phyloP scores from a whole-genome alignment of 768 basidiomycete genomes.

The Leccinum olivaceopallidum region DNA sequence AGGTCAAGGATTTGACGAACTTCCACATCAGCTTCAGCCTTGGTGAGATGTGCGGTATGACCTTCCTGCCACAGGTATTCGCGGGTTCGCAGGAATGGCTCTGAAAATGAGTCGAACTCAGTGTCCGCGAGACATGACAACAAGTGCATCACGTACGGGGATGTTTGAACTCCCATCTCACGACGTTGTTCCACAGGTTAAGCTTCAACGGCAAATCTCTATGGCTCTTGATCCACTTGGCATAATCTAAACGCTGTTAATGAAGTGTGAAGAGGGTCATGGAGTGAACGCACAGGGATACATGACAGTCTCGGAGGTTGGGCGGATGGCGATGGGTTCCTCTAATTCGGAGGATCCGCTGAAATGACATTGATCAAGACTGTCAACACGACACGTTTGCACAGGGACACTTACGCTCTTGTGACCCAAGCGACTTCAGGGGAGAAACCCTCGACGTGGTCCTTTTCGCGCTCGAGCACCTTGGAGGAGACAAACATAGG shows the following conservation, averaged over 20 bases:
- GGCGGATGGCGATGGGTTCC: constrained; percentile 96
- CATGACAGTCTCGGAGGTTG: constrained; percentile 99
- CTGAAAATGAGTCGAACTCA: constrained; percentile 41
- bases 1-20: constrained; percentile 94
- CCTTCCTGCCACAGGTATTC: constrained; percentile 99
- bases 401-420: constrained; percentile 63
- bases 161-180: constrained; percentile 99
- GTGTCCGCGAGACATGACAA: background rate
- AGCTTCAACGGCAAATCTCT: constrained; percentile 96
- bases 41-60: constrained; percentile 91
- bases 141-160: constrained; percentile 62
- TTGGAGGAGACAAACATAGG: constrained; percentile 97
- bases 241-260: constrained; percentile 65
- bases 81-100: constrained; percentile 98
- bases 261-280: background rate
- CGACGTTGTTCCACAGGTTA: constrained; percentile 99
- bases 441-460: constrained; percentile 98
- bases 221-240: constrained; percentile 98
- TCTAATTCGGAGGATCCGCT: constrained; percentile 93
- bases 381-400: background rate
- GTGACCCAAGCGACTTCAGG: constrained; percentile 99
- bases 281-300: constrained; percentile 79
- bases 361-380: constrained; percentile 7
- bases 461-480: constrained; percentile 94
- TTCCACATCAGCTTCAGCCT: constrained; percentile 87